These are phyloP conservation scores for Pestalotiopsis sp. DNA, from an alignment of 2,329 filamentous ascomycete genomes.

Conservation along the genomic window DNA sequence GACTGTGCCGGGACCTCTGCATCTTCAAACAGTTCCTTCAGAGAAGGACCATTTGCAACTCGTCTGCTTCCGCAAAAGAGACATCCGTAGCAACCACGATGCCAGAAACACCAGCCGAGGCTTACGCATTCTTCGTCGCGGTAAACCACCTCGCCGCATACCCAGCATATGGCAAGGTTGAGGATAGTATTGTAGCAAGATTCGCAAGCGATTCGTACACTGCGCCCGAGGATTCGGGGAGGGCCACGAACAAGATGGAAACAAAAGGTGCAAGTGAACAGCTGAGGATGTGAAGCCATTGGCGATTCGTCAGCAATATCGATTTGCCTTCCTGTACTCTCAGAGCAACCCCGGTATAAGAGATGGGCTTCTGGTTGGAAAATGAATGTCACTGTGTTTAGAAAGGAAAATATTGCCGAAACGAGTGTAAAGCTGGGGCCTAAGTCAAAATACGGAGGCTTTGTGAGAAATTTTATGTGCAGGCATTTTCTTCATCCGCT, in stretches of 20 bases:
- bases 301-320: neutral
- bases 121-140: slow-evolving; percentile 57
- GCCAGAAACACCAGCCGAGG: slow-evolving; percentile 65
- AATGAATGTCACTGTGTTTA: too few species aligned
- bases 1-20: slow-evolving; percentile 5
- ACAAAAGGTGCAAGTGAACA: slow-evolving; percentile 60
- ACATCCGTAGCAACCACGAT: slow-evolving; percentile 57
- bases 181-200: slow-evolving; percentile 49
- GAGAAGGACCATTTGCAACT: slow-evolving; percentile 35
- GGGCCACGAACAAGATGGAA: slow-evolving; percentile 40
- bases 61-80: slow-evolving; percentile 49
- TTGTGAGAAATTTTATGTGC: neutral
- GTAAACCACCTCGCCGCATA: slow-evolving; percentile 56
- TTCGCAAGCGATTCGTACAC: slow-evolving; percentile 50
- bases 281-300: slow-evolving; percentile 7
- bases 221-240: slow-evolving; percentile 44
- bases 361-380: neutral
- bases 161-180: slow-evolving; percentile 59
- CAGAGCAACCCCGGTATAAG: neutral
- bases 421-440: too few species aligned
- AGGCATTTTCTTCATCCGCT: neutral
- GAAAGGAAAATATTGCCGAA: too few species aligned
- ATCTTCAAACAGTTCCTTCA: slow-evolving; percentile 36
- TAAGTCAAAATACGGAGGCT: too few species aligned
- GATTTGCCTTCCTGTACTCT: neutral